phyloP scores from a whole-genome alignment of 768 basidiomycete genomes.

The Tubosaeta brunneosetosa region DNA sequence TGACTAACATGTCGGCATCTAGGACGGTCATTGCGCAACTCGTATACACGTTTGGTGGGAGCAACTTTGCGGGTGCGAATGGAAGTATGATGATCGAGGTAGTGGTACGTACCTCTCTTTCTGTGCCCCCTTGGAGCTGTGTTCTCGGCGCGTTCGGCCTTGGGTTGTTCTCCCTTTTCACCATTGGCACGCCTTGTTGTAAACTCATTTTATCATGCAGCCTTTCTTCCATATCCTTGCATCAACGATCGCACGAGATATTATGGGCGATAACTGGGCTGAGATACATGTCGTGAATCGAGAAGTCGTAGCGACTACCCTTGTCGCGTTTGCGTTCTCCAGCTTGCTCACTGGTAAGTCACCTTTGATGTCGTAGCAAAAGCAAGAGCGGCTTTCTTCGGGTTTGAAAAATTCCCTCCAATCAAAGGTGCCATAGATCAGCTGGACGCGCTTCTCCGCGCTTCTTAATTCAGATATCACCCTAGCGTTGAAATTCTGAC shows the following conservation, averaged over 20 bases:
- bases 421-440: not conserved
- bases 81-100: slow-evolving; percentile 99
- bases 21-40: slow-evolving; percentile 78
- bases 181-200: not conserved
- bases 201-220: slow-evolving; percentile 32
- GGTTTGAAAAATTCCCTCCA: not conserved
- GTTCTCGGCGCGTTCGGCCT: not conserved
- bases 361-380: not conserved
- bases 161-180: not conserved
- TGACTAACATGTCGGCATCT: not conserved
- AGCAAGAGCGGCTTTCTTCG: not conserved
- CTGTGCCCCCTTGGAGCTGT: not conserved
- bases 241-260: slow-evolving; percentile 61
- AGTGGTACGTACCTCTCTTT: slow-evolving; percentile 53
- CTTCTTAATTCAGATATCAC: slow-evolving; percentile 13
- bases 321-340: slow-evolving; percentile 83
- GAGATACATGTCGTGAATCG: slow-evolving; percentile 53
- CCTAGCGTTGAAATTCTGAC: not conserved
- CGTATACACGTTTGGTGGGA: slow-evolving; percentile 81
- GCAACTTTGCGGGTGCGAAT: slow-evolving; percentile 84
- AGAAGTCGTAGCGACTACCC: slow-evolving; percentile 86
- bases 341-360: slow-evolving; percentile 76
- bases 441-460: not conserved
- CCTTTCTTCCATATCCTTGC: slow-evolving; percentile 96
- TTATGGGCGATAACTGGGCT: slow-evolving; percentile 33